phyloP scores from a whole-genome alignment of 108 stramenopile genomes.

The Nitzschia sp. region DNA sequence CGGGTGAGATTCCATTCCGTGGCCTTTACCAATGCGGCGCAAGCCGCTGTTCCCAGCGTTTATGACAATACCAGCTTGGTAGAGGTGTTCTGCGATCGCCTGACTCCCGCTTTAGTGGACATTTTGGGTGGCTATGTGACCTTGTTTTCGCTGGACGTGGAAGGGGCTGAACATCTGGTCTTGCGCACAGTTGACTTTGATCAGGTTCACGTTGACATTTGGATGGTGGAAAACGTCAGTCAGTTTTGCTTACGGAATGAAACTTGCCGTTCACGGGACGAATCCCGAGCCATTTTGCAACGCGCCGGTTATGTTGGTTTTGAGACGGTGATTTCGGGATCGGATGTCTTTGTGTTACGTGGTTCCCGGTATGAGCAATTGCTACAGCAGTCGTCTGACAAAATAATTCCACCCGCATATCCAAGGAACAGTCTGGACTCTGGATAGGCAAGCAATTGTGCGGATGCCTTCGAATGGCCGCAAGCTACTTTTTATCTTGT shows the following conservation, averaged over 20 bases:
- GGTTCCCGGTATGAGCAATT: slow-evolving; percentile 1
- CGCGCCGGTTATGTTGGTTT: slow-evolving; percentile 35
- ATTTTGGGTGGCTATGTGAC: slow-evolving; percentile 39
- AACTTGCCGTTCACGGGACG: slow-evolving; percentile 25
- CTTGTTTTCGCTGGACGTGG: slow-evolving; percentile 73
- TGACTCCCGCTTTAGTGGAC: slow-evolving; percentile 45
- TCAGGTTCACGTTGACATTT: slow-evolving; percentile 44
- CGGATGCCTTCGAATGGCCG: too few relatives aligned
- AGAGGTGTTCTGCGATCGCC: slow-evolving; percentile 54
- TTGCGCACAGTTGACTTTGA: slow-evolving; percentile 61
- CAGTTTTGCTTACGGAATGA: slow-evolving; percentile 26
- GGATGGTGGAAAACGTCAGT: slow-evolving; percentile 62
- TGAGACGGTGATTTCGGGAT: slow-evolving; percentile 4
- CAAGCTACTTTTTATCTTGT: too few relatives aligned
- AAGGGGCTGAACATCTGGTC: slow-evolving; percentile 58
- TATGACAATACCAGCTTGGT: slow-evolving; percentile 36
- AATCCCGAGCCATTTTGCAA: slow-evolving; percentile 29
- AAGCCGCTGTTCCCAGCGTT: slow-evolving; percentile 21
- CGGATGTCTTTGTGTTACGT: slow-evolving; percentile 45
- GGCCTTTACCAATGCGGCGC: slow-evolving; percentile 49
- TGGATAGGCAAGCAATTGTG: too few relatives aligned
- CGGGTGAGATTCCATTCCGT: slow-evolving; percentile 39
- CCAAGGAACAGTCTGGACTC: too few relatives aligned
- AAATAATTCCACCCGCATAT: too few relatives aligned
- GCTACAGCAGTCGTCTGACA: too few relatives aligned